These are phyloP conservation scores for Phytophthora multivora DNA, from an alignment of 352 stramenopile species.

Conservation along the genomic window DNA sequence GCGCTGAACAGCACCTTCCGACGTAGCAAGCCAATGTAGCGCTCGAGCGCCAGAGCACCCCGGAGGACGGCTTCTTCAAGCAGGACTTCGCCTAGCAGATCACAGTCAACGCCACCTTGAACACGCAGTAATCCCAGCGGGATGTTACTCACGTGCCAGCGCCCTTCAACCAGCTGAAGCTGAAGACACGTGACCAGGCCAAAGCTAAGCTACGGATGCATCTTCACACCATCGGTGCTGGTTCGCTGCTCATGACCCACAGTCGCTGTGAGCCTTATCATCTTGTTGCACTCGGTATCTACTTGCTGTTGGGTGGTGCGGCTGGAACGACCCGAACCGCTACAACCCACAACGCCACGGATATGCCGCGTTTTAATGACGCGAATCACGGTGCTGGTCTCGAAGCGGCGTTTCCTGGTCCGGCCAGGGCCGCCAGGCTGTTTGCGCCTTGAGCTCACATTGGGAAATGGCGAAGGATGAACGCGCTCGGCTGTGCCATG, in stretches of 20 bases:
- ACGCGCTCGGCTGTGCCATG: slow-evolving; percentile 4
- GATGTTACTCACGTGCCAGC: not conserved
- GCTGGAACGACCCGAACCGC: no score
- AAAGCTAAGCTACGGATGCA: no score
- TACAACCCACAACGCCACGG: not conserved
- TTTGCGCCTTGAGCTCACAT: not conserved
- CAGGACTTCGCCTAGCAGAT: no score
- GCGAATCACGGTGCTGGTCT: not conserved
- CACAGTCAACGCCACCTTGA: not conserved
- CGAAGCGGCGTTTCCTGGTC: not conserved
- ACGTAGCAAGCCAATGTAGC: slow-evolving; percentile 9
- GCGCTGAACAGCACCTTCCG: slow-evolving; percentile 3
- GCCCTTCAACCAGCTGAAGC: not conserved
- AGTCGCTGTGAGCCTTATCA: no score
- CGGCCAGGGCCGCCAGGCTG: not conserved
- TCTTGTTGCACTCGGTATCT: no score
- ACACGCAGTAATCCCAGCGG: not conserved
- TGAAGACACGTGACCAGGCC: no score
- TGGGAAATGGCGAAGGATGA: not conserved
- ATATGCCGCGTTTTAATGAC: no score
- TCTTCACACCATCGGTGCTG: no score
- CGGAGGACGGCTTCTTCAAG: slow-evolving; percentile 6
- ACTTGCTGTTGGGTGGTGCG: no score
- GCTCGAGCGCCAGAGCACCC: no score
- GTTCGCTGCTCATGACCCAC: no score